phyloP scores from a whole-genome alignment of 2,329 filamentous ascomycete species.

The Botryotinia calthae region DNA sequence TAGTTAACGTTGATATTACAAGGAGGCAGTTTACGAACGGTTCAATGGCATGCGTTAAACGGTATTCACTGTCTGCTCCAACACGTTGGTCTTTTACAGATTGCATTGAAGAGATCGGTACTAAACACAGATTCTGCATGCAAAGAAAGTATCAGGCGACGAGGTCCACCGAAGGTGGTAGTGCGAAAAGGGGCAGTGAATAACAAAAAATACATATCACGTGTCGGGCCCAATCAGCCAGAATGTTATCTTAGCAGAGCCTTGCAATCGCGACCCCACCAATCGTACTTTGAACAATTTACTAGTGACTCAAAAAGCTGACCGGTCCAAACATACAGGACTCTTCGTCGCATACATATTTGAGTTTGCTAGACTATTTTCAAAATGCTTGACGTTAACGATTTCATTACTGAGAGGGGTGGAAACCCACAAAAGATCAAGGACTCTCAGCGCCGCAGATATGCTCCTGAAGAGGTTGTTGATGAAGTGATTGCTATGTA shows the following conservation, averaged over 20 bases:
- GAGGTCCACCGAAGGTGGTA: neutral
- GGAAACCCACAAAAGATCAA: constrained; percentile 89
- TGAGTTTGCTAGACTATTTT: constrained; percentile 13
- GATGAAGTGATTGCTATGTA: constrained; percentile 88
- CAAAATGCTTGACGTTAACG: constrained; percentile 71
- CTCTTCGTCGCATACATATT: neutral
- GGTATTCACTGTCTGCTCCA: constrained; percentile 1
- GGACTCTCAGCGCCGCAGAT: constrained; percentile 82
- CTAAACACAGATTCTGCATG: neutral
- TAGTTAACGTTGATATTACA: neutral
- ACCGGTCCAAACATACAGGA: neutral
- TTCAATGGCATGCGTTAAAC: neutral
- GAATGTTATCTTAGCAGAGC: constrained; percentile 22
- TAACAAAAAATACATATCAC: constrained; percentile 2
- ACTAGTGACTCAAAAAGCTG: constrained; percentile 21
- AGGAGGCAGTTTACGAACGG: neutral
- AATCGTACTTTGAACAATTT: constrained; percentile 20
- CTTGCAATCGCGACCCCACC: constrained; percentile 19
- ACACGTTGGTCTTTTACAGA: neutral
- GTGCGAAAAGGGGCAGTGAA: constrained; percentile 14
- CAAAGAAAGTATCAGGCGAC: neutral
- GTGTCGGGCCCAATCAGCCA: constrained; percentile 5
- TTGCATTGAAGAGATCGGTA: neutral
- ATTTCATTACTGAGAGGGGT: constrained; percentile 82
- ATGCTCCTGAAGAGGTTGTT: constrained; percentile 77